Evolutionary conservation across 1,284 basidiomycete genomes (phyloP), one percentile per base, ranked within the genome.

Genomic region (Cryptococcus sp.): DNA sequence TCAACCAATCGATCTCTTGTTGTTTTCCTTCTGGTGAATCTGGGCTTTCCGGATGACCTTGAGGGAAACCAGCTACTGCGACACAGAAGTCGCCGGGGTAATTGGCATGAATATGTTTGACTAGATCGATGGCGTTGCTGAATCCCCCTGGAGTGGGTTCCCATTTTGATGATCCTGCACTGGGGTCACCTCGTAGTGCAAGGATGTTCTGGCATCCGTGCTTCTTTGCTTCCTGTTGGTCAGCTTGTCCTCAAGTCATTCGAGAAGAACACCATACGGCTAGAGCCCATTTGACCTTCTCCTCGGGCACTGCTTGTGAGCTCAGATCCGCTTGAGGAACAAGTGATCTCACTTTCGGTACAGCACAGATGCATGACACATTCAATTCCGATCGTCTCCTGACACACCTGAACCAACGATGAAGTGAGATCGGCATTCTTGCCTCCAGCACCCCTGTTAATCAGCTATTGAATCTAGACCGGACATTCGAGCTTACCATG

Each of bases 341-440:
- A 18, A 5, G 23, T 41, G 22, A 50, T 43, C 42, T 68, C 55
- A 75, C 73, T 96, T 77, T 97, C 97, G 32, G 94, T 98, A 72
- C 94, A 98, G 40, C 93, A 98, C 59, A 98, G 77, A 76, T 99
- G 94, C 88, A 99, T 93, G 78, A 92, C 98, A 22, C 91, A 91
- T 78, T 97, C 91, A 44, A 97, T 82, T 2, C 92, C 92, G 72
- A 98, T 89, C 24, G 90, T 78, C 51, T 87, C 82, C 75, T 94
- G 91, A 67, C 89, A 92, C 42, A 91, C 92, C 78, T 94, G 93
- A 61, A 98, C 92, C 77, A 99, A 86, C 68, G 93, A 88, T n/a
- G 86, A 84, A 7, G 91, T 92, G 54, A 94, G 77, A 67, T 93
- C 90, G 46, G 91, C 92, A 21, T 92, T 94, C 56, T 92, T 83